Conservation (phyloP, 1,139 yeast species). For the Yamadazyma pseudoaaseri region DNA sequence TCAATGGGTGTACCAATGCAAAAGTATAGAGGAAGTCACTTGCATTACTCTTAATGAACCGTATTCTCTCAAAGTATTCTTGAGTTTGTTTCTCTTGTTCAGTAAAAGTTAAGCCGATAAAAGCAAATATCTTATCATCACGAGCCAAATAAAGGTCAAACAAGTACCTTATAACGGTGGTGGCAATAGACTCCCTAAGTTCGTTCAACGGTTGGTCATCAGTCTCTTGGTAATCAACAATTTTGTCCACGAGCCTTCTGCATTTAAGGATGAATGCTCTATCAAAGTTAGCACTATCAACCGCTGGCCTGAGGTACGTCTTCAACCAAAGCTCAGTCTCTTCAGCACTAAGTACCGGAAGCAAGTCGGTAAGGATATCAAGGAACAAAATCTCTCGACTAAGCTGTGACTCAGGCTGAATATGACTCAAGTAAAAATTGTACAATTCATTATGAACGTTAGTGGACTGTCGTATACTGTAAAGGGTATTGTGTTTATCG, state of each 20-base stretch:
- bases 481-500: conserved; percentile 41
- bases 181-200: conserved; percentile 23
- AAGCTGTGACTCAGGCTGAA: conserved; percentile 29
- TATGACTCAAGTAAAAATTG: conserved; percentile 38
- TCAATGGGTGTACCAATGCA: conserved; percentile 32
- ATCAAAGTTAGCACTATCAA: conserved; percentile 60
- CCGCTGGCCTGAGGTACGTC: conserved; percentile 52
- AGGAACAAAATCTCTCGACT: conserved; percentile 46
- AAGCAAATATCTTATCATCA: conserved; percentile 14
- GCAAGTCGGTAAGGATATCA: conserved; percentile 38
- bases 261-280: conserved; percentile 40
- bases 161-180: conserved; percentile 26
- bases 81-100: conserved; percentile 26
- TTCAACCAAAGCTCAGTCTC: conserved; percentile 52
- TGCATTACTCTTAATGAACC: conserved; percentile 50
- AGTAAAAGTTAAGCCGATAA: conserved; percentile 18
- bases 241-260: conserved; percentile 37
- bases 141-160: conserved; percentile 27
- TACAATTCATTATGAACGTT: conserved; percentile 52
- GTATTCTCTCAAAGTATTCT: conserved; percentile 43
- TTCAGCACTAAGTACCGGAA: conserved; percentile 38
- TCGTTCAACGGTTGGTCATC: conserved; percentile 26
- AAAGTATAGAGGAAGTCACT: conserved; percentile 36
- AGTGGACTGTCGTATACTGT: conserved; percentile 29
- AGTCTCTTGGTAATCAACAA: conserved; percentile 22